Percentiles rank a stretch among this genome's conserved stretches.
These are phyloP conservation scores for Stylosanthes scabra DNA, from an alignment of 331 rosid species.

Conservation along the genomic window DNA sequence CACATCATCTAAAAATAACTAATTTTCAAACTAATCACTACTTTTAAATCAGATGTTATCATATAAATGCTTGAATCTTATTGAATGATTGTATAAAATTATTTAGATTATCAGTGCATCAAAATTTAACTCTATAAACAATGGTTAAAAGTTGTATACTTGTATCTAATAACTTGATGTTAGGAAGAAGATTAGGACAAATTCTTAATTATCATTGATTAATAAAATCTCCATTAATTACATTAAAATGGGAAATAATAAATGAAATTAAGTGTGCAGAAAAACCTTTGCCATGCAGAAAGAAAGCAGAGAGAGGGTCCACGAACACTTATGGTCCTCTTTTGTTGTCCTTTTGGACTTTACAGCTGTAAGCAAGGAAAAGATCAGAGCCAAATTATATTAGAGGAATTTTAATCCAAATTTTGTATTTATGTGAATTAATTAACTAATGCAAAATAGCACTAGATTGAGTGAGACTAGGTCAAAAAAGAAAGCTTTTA, in stretches of 20 bases:
- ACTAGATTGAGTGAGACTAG: slow-evolving; percentile 33
- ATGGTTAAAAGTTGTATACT: not conserved
- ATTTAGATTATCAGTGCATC: too few species aligned
- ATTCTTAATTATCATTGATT: not conserved
- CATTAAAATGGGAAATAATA: not conserved
- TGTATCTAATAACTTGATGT: not conserved
- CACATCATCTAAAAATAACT: too few species aligned
- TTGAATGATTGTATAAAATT: too few species aligned
- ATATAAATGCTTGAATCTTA: too few species aligned
- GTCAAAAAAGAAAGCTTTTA: slow-evolving; percentile 50
- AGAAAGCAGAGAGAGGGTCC: slow-evolving; percentile 38
- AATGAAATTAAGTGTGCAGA: not conserved
- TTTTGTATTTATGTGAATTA: slow-evolving; percentile 39
- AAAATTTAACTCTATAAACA: too few species aligned
- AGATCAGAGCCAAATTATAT: slow-evolving; percentile 38
- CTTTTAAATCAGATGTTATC: too few species aligned
- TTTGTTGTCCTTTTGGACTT: slow-evolving; percentile 70
- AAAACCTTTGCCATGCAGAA: not conserved
- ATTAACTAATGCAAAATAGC: slow-evolving; percentile 37
- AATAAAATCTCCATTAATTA: not conserved
- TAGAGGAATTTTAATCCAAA: slow-evolving; percentile 45
- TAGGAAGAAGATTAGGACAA: too few species aligned
- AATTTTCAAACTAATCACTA: too few species aligned
- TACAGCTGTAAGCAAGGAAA: slow-evolving; percentile 81
- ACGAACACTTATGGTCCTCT: slow-evolving; percentile 58